Percentiles rank a stretch among this genome's conserved stretches.
phyloP scores from a whole-genome alignment of 495 filamentous ascomycete genomes.

The Aspergillus cavernicola region DNA sequence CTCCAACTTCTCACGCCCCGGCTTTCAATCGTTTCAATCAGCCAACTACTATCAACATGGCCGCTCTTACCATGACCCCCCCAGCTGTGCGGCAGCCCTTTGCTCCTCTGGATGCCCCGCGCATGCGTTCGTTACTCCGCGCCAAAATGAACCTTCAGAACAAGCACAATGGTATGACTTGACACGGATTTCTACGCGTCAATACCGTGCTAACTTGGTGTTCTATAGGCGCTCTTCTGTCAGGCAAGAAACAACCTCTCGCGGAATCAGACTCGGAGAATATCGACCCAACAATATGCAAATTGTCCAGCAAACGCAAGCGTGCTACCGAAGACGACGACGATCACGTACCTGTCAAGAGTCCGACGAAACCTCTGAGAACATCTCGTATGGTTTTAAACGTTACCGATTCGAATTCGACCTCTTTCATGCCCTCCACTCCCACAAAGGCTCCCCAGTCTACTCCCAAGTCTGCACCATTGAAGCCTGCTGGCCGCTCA shows the following conservation, averaged over 20 bases:
- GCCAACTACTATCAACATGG: slow-evolving; percentile 25
- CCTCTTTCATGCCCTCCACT: slow-evolving; percentile 31
- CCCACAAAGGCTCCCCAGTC: slow-evolving; percentile 36
- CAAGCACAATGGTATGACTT: slow-evolving; percentile 51
- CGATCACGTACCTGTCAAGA: slow-evolving; percentile 35
- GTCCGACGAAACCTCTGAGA: slow-evolving; percentile 38
- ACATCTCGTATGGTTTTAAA: slow-evolving; percentile 35
- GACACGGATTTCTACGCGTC: not conserved
- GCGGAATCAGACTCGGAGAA: slow-evolving; percentile 71
- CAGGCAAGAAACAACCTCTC: slow-evolving; percentile 37
- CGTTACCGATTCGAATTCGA: slow-evolving; percentile 29
- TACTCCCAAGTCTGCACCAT: slow-evolving; percentile 33
- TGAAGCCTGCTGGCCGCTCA: slow-evolving; percentile 41
- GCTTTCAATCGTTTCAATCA: not conserved
- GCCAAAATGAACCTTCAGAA: slow-evolving; percentile 50
- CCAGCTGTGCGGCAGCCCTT: slow-evolving; percentile 41
- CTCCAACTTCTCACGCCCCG: not conserved
- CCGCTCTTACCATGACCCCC: slow-evolving; percentile 41
- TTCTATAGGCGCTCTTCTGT: slow-evolving; percentile 23
- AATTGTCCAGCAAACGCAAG: slow-evolving; percentile 63
- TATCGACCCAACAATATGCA: slow-evolving; percentile 65
- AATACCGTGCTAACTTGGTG: slow-evolving; percentile 1
- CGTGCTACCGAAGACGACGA: slow-evolving; percentile 52
- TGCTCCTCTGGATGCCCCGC: slow-evolving; percentile 38
- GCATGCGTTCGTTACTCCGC: slow-evolving; percentile 42